Percentiles rank a stretch among this genome's conserved stretches.
Conservation (phyloP, 495 filamentous ascomycete species). For the Aspergillus kassunensis region DNA sequence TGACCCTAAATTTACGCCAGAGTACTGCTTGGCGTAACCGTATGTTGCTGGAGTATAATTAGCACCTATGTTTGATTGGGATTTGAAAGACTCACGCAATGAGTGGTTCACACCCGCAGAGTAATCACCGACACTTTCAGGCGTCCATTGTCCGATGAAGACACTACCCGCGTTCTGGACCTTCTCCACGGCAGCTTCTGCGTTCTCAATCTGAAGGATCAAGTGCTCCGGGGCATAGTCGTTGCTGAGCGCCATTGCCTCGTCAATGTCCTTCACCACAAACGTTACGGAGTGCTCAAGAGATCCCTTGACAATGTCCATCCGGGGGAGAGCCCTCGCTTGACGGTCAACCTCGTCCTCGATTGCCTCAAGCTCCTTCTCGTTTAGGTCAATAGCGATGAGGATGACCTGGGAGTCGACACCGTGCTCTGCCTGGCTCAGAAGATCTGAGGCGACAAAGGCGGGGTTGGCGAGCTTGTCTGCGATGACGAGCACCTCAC, state of each 20-base stretch:
- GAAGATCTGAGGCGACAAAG: conserved; percentile 90
- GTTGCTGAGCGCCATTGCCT: conserved; percentile 87
- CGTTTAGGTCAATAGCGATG: conserved; percentile 76
- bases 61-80: background rate
- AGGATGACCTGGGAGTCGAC: conserved; percentile 92
- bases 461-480: conserved; percentile 85
- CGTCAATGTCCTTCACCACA: conserved; percentile 69
- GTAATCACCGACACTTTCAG: conserved; percentile 96
- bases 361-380: conserved; percentile 68
- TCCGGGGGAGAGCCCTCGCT: conserved; percentile 81
- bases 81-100: conserved; percentile 64
- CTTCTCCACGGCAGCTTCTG: conserved; percentile 64
- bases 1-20: conserved; percentile 89
- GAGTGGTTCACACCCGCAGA: conserved; percentile 97
- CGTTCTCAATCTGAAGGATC: conserved; percentile 80
- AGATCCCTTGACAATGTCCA: conserved; percentile 89
- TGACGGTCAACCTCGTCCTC: conserved; percentile 88
- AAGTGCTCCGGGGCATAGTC: conserved; percentile 96
- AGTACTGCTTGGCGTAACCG: conserved; percentile 97
- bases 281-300: conserved; percentile 89
- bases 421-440: conserved; percentile 95
- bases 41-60: conserved; percentile 70
- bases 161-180: conserved; percentile 96
- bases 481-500: conserved; percentile 94
- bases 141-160: conserved; percentile 93